Base-by-base conservation (phyloP, 176 grass and related monocot genomes). In the Oryza glumipatula region DNA sequence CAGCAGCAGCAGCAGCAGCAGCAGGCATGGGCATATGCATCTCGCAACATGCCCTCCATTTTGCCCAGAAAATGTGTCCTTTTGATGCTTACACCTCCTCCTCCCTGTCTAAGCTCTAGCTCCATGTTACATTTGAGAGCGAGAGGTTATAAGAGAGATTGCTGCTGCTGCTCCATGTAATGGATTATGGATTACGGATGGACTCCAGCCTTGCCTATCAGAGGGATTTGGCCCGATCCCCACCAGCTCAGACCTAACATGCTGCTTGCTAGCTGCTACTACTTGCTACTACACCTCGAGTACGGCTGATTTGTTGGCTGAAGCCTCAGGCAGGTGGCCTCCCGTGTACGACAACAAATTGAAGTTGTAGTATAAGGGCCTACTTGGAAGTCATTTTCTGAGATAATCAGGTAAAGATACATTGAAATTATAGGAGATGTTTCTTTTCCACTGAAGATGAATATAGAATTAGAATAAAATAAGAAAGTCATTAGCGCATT, bases 201-300 rank as follows among this genome's bases (percentile, higher is more conserved):
- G 69, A 51, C 12, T 76, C 44, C 72, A 76, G 72, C 72, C 43
- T 9, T 9, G 43, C 43, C 30, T 54, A 61, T 36, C 19, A 4
- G 17, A 19, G 69, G 80, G 13, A 58, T 77, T 85, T 54, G 73
- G 73, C 45, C 9, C 19, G 64, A 77, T 68, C 82, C 44, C 73
- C 46, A 58, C 70, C 70, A 76, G 70, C 77, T 58, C 71, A 87
- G 46, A 87, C 70, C 71, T 81, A 87, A 87, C 63, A 80, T 81
- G 84, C 60, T 73, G 66, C 39, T 41, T 65, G 66, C 66, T 22
- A 9, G 6, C n/a, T 30, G 30, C 30, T 30, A 30, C 30, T 32
- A 32, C 30, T 32, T 32, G 2, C 30, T 32, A 32, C 30, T 32
- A 32, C 30, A 23, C 9, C 63, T 36, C 72, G 52, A 8, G 72